Percentiles rank a stretch among this genome's conserved stretches.
Conservation (phyloP, 1,284 basidiomycete genomes). For the Cerrena zonata region DNA sequence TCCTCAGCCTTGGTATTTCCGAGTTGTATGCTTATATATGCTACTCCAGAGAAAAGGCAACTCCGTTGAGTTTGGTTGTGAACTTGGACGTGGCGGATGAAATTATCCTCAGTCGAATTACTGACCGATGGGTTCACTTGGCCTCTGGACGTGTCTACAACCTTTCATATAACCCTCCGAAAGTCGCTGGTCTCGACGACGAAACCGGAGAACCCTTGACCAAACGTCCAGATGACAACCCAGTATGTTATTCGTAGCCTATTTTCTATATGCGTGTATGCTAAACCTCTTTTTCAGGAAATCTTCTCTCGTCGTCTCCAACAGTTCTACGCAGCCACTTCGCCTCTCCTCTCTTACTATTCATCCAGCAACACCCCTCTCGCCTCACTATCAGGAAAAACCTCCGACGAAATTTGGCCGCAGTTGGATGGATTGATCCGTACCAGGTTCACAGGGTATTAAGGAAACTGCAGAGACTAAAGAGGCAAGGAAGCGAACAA, state of each 20-base stretch:
- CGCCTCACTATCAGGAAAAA: constrained; percentile 74
- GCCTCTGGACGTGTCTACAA: constrained; percentile 94
- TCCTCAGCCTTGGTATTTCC: background rate
- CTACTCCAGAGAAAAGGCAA: constrained; percentile 43
- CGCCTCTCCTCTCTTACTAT: constrained; percentile 82
- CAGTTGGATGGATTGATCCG: constrained; percentile 60
- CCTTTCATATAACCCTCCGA: constrained; percentile 84
- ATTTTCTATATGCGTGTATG: too few relatives aligned
- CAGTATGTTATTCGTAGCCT: constrained; percentile 46
- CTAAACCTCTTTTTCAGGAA: constrained; percentile 52
- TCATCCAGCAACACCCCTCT: constrained; percentile 41
- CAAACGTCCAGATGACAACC: constrained; percentile 89
- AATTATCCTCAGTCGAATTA: constrained; percentile 85
- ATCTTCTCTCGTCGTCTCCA: constrained; percentile 76
- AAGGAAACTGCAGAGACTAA: constrained; percentile 44
- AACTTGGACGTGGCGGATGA: constrained; percentile 90
- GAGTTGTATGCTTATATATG: background rate
- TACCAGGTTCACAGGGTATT: constrained; percentile 51
- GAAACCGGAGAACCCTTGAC: constrained; percentile 85
- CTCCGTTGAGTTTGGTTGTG: constrained; percentile 77
- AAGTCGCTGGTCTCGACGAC: constrained; percentile 83
- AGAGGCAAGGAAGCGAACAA: constrained; percentile 39
- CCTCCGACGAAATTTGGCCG: constrained; percentile 93
- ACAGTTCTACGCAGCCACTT: constrained; percentile 83
- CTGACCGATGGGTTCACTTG: constrained; percentile 90